Base-by-base conservation (phyloP, 495 filamentous ascomycete species). In the Penicillium goetzii region DNA sequence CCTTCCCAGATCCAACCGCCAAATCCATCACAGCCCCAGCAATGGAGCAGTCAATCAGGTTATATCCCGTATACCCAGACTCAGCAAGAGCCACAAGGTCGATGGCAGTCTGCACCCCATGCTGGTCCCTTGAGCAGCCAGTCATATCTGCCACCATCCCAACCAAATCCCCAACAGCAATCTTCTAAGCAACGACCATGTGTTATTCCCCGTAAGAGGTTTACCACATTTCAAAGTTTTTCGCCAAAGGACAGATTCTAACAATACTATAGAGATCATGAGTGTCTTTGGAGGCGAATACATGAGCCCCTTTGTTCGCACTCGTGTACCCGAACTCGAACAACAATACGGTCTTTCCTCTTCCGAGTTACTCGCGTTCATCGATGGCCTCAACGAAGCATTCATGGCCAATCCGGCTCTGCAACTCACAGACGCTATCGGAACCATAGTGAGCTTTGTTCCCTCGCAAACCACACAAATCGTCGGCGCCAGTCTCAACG, bases 381-480 rank as follows among this genome's bases (percentile, higher is more conserved):
- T 72, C 58, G 70, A 72, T 59, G 65, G 34, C 30, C 61, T 72
- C 19, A 72, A 72, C 34, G 65, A 66, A 53, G 62, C 69, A 23
- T 71, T 67, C 62, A 59, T 74, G 15, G 71, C 69, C 14, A 59
- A 69, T 26, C 71, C 71, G 10, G 65, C 66, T 6, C 47, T 73
- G 2, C 66, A 69, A 58, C 62, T 61, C 8, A 55, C 61, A 1
- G 60, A 60, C 17, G 33, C 23, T 0, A 51, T 61, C 4, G 62
- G 59, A 4, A 53, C 51, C 12, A 28, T 73, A 14, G 38, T 63
- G n/a, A 45, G 64, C 10, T 59, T 74, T 8, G 56, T 65, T 3
- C 71, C 71, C 7, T 19, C 56, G 17, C 32, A 62, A 1, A 63
- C 59, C 11, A 28, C 63, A 0, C 71, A 74, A 56, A 56, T 71